Conservation (phyloP, 805 yeast genomes). For the Jamesozyma piceae region DNA sequence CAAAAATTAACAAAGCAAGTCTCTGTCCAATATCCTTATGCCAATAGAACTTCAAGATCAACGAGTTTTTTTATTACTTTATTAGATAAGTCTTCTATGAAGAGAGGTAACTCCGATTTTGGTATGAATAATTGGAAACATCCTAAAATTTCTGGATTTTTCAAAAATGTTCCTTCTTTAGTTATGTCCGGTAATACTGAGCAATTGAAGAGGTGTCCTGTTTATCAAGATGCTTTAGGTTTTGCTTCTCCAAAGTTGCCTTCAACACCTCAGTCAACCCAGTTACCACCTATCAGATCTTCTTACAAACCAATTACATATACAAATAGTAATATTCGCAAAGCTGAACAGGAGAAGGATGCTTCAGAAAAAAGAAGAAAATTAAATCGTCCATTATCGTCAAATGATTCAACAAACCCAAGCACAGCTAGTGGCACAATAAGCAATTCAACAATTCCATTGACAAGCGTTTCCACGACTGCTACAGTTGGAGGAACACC, state of each 20-base stretch:
- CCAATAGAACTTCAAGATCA: conserved; percentile 58
- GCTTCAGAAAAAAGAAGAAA: conserved; percentile 21
- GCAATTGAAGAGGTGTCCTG: conserved; percentile 30
- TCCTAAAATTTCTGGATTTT: conserved; percentile 24
- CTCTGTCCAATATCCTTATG: conserved; percentile 52
- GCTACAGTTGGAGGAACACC: conserved; percentile 1
- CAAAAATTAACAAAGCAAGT: conserved; percentile 36
- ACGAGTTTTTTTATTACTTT: conserved; percentile 36
- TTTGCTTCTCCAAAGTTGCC: conserved; percentile 18
- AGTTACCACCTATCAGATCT: conserved; percentile 26
- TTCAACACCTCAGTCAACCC: conserved; percentile 11
- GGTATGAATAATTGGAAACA: conserved; percentile 13
- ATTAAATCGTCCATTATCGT: conserved; percentile 3
- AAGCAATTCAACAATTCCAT: neutral
- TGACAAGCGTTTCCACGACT: neutral
- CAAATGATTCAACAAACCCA: conserved; percentile 3
- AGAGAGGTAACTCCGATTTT: conserved; percentile 1
- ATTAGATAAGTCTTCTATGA: conserved; percentile 21
- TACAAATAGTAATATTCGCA: conserved; percentile 25
- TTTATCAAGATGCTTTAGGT: conserved; percentile 31
- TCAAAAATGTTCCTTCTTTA: conserved; percentile 28
- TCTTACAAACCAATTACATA: conserved; percentile 29
- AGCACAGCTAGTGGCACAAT: neutral
- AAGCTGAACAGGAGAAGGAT: conserved; percentile 13
- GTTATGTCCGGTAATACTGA: conserved; percentile 27